phyloP scores from a whole-genome alignment of 2,329 filamentous ascomycete genomes.

The Calycina herbarum region DNA sequence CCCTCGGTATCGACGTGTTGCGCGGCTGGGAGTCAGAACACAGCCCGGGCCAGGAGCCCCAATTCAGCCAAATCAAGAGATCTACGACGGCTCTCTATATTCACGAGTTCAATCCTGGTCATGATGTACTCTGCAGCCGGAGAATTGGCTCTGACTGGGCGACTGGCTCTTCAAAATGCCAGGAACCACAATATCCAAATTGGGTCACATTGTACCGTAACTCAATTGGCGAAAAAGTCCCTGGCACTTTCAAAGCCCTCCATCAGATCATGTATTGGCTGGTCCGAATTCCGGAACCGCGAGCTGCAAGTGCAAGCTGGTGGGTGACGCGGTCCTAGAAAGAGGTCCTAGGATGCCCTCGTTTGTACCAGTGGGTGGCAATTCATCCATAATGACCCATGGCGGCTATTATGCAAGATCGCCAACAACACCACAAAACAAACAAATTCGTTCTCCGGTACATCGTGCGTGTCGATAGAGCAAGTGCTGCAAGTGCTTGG shows the following conservation, averaged over 20 bases:
- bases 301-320: constrained; percentile 5
- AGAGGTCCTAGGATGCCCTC: background rate
- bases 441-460: background rate
- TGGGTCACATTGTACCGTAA: background rate
- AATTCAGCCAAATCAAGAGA: constrained; percentile 2
- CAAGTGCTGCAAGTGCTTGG: background rate
- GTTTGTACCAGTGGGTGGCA: background rate
- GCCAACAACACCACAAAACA: background rate
- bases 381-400: constrained; percentile 22
- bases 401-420: constrained; percentile 13
- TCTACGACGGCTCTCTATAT: background rate
- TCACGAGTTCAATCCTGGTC: background rate
- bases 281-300: background rate
- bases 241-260: no score
- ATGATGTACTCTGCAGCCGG: no score
- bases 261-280: background rate
- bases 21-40: background rate
- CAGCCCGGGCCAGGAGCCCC: background rate
- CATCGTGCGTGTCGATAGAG: background rate
- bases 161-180: background rate
- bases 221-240: no score
- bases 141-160: no score
- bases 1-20: background rate
- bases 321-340: constrained; percentile 6
- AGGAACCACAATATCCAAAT: constrained; percentile 8